phyloP scores from a whole-genome alignment of 106 monocot species.

The Phalaenopsis aphrodite region DNA sequence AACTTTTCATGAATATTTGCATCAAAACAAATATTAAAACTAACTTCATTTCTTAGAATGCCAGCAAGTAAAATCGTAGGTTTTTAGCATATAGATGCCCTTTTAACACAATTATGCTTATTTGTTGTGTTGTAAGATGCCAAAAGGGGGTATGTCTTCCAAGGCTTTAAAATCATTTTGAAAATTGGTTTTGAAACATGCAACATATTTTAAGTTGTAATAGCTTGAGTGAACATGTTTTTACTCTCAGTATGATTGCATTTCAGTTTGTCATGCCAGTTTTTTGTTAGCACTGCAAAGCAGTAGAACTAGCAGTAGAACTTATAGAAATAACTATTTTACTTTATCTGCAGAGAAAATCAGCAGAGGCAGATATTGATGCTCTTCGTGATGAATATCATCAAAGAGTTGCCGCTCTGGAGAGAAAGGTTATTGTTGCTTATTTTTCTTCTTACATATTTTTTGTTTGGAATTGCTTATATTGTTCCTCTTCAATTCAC shows the following conservation, averaged over 20 bases:
- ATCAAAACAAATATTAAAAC: neutral
- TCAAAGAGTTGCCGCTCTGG: slow-evolving; percentile 82
- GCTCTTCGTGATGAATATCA: slow-evolving; percentile 89
- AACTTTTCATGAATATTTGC: neutral
- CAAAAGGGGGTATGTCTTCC: neutral
- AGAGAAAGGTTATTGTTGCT: slow-evolving; percentile 62
- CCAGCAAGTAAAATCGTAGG: neutral
- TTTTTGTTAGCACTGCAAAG: neutral
- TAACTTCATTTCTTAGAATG: neutral
- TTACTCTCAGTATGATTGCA: neutral
- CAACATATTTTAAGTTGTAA: neutral
- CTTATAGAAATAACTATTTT: neutral
- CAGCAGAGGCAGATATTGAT: slow-evolving; percentile 73
- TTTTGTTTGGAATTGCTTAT: neutral
- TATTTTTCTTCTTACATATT: slow-evolving; percentile 1
- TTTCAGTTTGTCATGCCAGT: neutral
- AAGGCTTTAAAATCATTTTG: neutral
- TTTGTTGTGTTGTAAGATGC: neutral
- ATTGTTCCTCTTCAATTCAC: neutral
- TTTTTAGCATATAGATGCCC: neutral
- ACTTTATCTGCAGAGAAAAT: slow-evolving; percentile 50
- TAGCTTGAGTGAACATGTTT: neutral
- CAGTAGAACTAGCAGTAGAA: neutral
- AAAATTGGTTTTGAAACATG: slow-evolving; percentile 3
- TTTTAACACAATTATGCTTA: neutral